These are phyloP conservation scores for Pythium biforme DNA, from an alignment of 352 stramenopile species.

Conservation along the genomic window DNA sequence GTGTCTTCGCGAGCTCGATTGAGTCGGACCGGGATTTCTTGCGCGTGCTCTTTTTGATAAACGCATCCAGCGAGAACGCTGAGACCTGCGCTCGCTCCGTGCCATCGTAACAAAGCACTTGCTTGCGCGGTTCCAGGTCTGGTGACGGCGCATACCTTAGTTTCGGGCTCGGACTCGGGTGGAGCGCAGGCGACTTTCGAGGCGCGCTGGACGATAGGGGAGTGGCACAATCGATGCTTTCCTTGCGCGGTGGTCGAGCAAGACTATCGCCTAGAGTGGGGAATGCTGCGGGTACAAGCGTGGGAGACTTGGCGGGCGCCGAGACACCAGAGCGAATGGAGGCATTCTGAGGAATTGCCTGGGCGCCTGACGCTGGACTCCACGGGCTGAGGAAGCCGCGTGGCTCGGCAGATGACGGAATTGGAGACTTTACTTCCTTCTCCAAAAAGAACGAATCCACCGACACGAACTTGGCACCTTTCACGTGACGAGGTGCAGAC, in stretches of 20 bases:
- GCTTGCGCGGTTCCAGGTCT: constrained; percentile 26
- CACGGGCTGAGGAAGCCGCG: constrained; percentile 24
- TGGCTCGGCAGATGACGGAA: not conserved
- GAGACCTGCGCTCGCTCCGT: constrained; percentile 41
- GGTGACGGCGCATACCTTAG: constrained; percentile 28
- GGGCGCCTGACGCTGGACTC: not conserved
- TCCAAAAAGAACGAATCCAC: constrained; percentile 48
- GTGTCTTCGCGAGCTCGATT: not conserved
- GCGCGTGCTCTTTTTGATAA: constrained; percentile 51
- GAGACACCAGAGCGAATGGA: not conserved
- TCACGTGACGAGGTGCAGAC: constrained; percentile 18
- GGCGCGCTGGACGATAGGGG: not conserved
- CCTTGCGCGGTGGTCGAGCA: constrained; percentile 30
- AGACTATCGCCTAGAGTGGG: constrained; percentile 6
- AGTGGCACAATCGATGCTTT: constrained; percentile 26
- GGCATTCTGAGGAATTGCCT: not conserved
- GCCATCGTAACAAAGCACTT: constrained; percentile 50
- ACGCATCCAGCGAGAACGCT: constrained; percentile 62
- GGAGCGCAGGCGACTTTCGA: not conserved
- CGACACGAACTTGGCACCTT: constrained; percentile 57
- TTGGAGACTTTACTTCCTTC: constrained; percentile 17
- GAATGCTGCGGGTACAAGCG: not conserved
- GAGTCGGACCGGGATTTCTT: constrained; percentile 29
- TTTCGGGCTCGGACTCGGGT: constrained; percentile 30
- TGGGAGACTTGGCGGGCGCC: not conserved